These are phyloP conservation scores for Aspergillus sp. DNA, from an alignment of 2,329 filamentous ascomycete genomes.

Conservation along the genomic window DNA sequence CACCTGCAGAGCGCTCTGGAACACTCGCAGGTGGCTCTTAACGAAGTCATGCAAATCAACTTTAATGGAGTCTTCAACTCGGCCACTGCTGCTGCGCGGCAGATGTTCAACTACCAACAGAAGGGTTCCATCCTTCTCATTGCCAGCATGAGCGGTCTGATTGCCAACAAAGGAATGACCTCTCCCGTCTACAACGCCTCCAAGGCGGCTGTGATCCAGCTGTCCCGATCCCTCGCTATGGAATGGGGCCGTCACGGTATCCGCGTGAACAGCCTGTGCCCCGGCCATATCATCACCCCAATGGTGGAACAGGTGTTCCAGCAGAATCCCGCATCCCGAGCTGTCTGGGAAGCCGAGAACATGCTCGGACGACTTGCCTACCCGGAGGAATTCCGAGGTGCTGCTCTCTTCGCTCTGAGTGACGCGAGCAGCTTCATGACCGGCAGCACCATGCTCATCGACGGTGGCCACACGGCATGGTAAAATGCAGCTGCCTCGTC, in stretches of 20 bases:
- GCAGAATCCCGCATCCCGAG: constrained; percentile 64
- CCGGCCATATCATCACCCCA: constrained; percentile 60
- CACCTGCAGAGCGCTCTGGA: constrained; percentile 45
- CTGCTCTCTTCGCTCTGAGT: constrained; percentile 67
- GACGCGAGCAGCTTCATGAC: constrained; percentile 72
- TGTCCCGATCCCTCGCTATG: constrained; percentile 53
- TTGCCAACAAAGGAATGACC: constrained; percentile 52
- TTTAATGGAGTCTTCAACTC: constrained; percentile 53
- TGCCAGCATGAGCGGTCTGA: constrained; percentile 54
- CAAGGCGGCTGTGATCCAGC: constrained; percentile 57
- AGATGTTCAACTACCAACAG: constrained; percentile 53
- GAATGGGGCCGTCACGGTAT: constrained; percentile 56
- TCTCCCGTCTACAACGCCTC: constrained; percentile 54
- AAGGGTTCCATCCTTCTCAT: constrained; percentile 53
- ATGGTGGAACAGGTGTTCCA: constrained; percentile 83
- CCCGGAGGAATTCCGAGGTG: constrained; percentile 63
- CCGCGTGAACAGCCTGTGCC: constrained; percentile 56
- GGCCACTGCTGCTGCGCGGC: constrained; percentile 49
- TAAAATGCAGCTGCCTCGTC: constrained; percentile 17
- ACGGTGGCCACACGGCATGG: constrained; percentile 66
- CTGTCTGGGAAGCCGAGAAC: constrained; percentile 48
- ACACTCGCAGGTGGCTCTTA: constrained; percentile 42
- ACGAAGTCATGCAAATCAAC: constrained; percentile 52
- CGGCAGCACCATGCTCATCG: constrained; percentile 67
- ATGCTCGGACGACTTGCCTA: constrained; percentile 57